A percentile compares a stretch with the other conserved stretches of the same genome.
phyloP scores from a whole-genome alignment of 805 yeast genomes.

The Jamesozyma hellenica region DNA sequence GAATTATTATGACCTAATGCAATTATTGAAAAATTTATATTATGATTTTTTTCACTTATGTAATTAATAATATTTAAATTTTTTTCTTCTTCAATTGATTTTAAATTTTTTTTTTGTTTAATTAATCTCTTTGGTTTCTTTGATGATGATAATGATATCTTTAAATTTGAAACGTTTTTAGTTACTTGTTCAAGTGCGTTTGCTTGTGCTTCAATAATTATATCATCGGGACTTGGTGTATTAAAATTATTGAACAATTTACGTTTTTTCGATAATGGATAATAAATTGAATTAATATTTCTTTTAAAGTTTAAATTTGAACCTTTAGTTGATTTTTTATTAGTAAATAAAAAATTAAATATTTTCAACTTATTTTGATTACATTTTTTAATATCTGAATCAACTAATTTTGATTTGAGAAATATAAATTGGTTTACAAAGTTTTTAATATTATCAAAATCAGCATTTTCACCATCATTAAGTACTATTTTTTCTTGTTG shows the following conservation, averaged over 20 bases:
- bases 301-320: neutral
- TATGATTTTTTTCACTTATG: neutral
- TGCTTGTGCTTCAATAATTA: constrained; percentile 48
- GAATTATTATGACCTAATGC: constrained; percentile 7
- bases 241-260: constrained; percentile 42
- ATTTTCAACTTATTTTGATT: too few species aligned
- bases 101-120: neutral
- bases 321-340: too few species aligned
- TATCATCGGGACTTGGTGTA: constrained; percentile 79
- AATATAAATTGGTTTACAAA: neutral
- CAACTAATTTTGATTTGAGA: too few species aligned
- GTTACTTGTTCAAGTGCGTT: constrained; percentile 32
- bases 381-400: too few species aligned
- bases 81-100: constrained; percentile 1
- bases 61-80: constrained; percentile 3
- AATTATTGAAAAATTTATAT: constrained; percentile 1
- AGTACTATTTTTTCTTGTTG: too few species aligned
- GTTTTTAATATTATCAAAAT: neutral
- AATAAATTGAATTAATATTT: constrained; percentile 22
- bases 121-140: too few species aligned
- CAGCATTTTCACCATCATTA: neutral
- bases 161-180: constrained; percentile 9
- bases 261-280: constrained; percentile 31
- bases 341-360: too few species aligned
- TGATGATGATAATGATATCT: too few species aligned